Conservation (phyloP, 257 asterid species). For the Solanum virginianum region DNA sequence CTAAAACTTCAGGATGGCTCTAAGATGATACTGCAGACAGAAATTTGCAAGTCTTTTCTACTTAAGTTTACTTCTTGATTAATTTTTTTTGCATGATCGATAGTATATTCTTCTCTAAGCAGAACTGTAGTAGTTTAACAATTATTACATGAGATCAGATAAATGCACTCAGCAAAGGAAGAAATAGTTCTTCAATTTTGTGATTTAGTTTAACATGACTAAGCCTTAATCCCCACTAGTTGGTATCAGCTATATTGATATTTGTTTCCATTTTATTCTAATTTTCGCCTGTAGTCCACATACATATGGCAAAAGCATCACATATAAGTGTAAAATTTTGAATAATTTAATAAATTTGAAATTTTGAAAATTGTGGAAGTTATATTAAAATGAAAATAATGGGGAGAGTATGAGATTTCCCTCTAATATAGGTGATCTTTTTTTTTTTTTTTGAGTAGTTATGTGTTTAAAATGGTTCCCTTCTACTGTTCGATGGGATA, state of each 20-base stretch:
- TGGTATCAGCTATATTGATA: not conserved
- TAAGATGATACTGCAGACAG: not conserved
- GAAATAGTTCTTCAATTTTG: not conserved
- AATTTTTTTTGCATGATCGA: not conserved
- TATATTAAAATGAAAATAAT: not conserved
- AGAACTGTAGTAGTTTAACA: not conserved
- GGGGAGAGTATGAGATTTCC: not conserved
- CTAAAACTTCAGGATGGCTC: not conserved
- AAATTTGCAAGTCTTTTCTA: not conserved
- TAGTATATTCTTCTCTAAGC: not conserved
- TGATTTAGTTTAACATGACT: not conserved
- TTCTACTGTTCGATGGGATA: not conserved
- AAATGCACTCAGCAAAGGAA: not conserved
- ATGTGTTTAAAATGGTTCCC: not conserved
- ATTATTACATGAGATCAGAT: not conserved
- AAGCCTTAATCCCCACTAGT: not conserved
- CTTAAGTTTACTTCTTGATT: not conserved
- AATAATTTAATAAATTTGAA: not conserved
- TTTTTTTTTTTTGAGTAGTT: not conserved
- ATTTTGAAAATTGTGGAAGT: not conserved
- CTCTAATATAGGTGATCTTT: not conserved
- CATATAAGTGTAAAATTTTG: not conserved
- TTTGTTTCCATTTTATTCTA: not conserved
- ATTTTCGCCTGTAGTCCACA: not conserved
- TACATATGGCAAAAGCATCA: not conserved